Conservation (phyloP, 108 stramenopile species). For the Nannochloropsis gaditana region DNA sequence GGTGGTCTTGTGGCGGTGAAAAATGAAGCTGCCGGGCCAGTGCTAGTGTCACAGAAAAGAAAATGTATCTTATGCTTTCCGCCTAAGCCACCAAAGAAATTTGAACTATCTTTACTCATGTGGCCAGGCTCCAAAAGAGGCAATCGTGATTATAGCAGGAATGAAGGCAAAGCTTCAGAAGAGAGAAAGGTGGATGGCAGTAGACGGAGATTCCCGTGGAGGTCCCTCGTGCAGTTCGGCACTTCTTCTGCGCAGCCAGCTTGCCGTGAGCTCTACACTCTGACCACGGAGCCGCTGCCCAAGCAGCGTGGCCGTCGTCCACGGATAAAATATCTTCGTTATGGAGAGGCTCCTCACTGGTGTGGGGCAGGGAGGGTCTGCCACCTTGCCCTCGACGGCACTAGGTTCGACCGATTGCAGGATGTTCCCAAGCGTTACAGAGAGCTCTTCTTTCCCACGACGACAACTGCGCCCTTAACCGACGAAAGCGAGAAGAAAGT, state of each 20-base stretch:
- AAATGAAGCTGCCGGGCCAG: background rate
- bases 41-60: background rate
- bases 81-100: background rate
- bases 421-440: background rate
- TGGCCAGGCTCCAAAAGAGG: background rate
- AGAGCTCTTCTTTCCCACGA: background rate
- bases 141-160: background rate
- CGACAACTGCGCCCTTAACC: background rate
- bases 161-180: background rate
- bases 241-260: conserved; percentile 19
- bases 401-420: background rate
- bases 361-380: background rate
- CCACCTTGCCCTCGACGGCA: background rate
- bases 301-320: background rate
- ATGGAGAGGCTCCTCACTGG: background rate
- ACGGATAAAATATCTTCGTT: background rate
- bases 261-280: background rate
- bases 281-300: background rate
- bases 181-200: background rate
- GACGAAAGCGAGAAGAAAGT: background rate
- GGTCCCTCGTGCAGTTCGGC: background rate
- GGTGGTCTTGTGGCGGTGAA: background rate
- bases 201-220: background rate
- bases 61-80: background rate
- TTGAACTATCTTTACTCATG: conserved; percentile 20